Conservation (phyloP, 495 filamentous ascomycete species). For the Penicillium pulvis region DNA sequence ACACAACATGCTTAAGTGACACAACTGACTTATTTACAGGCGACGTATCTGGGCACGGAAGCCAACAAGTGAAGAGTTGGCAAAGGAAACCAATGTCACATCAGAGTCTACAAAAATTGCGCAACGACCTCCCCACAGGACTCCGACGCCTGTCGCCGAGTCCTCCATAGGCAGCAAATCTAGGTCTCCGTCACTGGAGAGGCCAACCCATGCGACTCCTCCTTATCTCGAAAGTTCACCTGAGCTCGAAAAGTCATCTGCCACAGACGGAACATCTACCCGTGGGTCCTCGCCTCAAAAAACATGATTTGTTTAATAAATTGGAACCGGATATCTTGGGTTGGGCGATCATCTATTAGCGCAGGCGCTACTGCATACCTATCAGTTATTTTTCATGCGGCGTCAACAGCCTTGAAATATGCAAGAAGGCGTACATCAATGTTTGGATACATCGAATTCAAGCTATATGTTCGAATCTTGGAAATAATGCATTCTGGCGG, state of each 20-base stretch:
- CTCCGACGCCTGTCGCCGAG: neutral
- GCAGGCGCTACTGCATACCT: no score
- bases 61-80: constrained; percentile 1
- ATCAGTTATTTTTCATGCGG: no score
- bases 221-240: neutral
- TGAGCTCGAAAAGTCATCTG: neutral
- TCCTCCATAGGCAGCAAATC: neutral
- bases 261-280: neutral
- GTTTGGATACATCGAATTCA: no score
- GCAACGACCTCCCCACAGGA: neutral
- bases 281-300: neutral
- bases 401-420: no score
- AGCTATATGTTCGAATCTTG: no score
- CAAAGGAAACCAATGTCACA: neutral
- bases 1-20: neutral
- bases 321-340: neutral
- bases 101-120: neutral
- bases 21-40: neutral
- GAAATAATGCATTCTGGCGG: no score
- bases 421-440: no score
- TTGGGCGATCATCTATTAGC: no score
- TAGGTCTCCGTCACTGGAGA: neutral
- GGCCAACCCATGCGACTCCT: neutral
- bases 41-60: constrained; percentile 12
- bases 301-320: neutral